Evolutionary conservation across 140 eudicot genomes (phyloP), one percentile per base, ranked within the genome.

Genomic region (Anethum foeniculum): DNA sequence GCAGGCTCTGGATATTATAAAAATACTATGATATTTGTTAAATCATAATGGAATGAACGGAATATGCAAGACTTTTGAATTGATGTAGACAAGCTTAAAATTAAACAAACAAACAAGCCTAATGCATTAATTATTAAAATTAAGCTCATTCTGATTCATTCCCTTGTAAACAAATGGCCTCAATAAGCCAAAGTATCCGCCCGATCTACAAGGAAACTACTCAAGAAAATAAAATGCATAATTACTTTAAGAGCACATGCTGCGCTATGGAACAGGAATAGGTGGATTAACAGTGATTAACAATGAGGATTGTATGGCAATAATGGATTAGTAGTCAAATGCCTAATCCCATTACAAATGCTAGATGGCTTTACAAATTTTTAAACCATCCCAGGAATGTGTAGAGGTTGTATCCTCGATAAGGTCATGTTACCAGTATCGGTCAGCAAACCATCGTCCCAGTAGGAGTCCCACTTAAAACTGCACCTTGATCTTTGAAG

Each of bases 321-420:
- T 78, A 80, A 83, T 39, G 88, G 85, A 12, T 11, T 3, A 7
- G 84, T 60, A 44, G 85, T 82, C 21, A 75, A 32, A 38, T 75
- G 74, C 75, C 85, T 84, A 58, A 86, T 73, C 80, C 90, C 90
- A 82, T 80, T 85, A 4, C 80, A 79, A 72, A 80, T 75, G 76
- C 75, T 84, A 77, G 82, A 82, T 39, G 85, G 81, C 78, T 81
- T 86, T 62, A 71, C 81, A 52, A 77, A 80, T 65, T 74, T 79
- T 80, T 84, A 83, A 15, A 80, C 87, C 47, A 84, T 67, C n/a
- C 85, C 78, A 71, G 85, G 73, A 51, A 86, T 82, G 49, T 80
- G 76, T 83, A 69, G 81, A 64, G 49, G 76, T 78, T 67, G 86
- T 77, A 69, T 76, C 56, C 79, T 80, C 65, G 34, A 25, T 71